Percentiles rank a stretch among this genome's conserved stretches.
These are phyloP conservation scores for Hygrocybe punicea DNA, from an alignment of 768 basidiomycete species.

Conservation along the genomic window DNA sequence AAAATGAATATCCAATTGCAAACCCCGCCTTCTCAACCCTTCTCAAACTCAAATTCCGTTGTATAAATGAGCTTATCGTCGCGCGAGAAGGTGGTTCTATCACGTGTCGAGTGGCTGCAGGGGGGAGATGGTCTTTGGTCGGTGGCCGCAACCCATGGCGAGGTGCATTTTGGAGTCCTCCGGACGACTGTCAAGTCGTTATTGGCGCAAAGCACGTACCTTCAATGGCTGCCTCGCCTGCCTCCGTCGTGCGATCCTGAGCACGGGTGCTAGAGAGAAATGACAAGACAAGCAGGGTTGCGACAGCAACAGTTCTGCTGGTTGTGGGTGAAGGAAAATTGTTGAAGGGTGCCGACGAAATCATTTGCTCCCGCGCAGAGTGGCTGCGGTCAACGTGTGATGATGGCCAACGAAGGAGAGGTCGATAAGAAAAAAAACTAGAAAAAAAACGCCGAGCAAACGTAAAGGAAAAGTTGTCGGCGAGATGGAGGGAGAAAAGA, in stretches of 20 bases:
- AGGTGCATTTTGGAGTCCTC: not conserved
- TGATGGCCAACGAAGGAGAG: not conserved
- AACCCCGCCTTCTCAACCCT: too few relatives aligned
- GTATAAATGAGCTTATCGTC: too few relatives aligned
- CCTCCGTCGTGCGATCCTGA: slow-evolving; percentile 33
- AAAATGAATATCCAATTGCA: not conserved
- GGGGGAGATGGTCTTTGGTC: too few relatives aligned
- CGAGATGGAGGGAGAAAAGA: not conserved
- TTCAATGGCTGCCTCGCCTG: slow-evolving; percentile 36
- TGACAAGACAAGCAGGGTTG: not conserved
- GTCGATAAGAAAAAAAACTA: not conserved
- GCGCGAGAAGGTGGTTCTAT: too few relatives aligned
- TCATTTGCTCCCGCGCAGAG: not conserved
- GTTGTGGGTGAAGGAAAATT: not conserved
- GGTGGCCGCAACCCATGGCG: not conserved
- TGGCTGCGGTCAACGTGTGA: not conserved
- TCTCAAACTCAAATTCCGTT: too few relatives aligned
- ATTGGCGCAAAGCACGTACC: slow-evolving; percentile 24
- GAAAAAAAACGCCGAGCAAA: not conserved
- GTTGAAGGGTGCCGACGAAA: not conserved
- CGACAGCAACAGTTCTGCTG: not conserved
- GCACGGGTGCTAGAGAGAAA: slow-evolving; percentile 5
- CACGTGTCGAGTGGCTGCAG: too few relatives aligned
- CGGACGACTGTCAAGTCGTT: not conserved
- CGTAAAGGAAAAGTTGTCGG: not conserved